A percentile compares a stretch with the other conserved stretches of the same genome.
These are phyloP conservation scores for Coelastrella sp. DNA, from an alignment of 139 green algal genomes.

Conservation along the genomic window DNA sequence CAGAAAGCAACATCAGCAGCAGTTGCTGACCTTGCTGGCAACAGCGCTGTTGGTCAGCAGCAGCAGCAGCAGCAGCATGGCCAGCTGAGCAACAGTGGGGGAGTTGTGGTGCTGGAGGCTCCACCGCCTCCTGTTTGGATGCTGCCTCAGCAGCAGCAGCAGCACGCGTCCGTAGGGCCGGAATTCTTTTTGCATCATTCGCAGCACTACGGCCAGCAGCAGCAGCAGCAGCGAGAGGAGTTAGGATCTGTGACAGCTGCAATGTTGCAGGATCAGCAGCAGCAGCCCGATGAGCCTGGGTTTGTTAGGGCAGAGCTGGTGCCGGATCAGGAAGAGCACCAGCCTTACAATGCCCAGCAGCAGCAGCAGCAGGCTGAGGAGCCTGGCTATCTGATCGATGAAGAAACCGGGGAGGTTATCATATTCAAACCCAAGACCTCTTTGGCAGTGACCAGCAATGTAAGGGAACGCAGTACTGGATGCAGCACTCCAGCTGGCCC, in stretches of 20 bases:
- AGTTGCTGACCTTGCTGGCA: not conserved
- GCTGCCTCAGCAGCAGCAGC: not conserved
- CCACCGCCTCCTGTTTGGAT: conserved; percentile 18
- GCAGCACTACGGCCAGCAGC: not conserved
- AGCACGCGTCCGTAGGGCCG: not conserved
- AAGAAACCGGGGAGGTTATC: conserved; percentile 23
- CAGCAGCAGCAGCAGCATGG: not conserved
- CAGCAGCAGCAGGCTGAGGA: not conserved
- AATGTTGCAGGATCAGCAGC: not conserved
- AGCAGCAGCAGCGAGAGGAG: conserved; percentile 3
- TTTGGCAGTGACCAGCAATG: not conserved
- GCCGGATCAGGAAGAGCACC: no score
- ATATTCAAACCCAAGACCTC: not conserved
- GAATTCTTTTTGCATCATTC: not conserved
- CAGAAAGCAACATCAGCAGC: conserved; percentile 10
- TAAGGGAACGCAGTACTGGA: no score
- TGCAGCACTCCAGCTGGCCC: not conserved
- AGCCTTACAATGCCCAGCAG: not conserved
- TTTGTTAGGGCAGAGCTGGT: no score
- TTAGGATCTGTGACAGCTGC: not conserved
- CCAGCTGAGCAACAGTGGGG: not conserved
- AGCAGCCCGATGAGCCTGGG: not conserved
- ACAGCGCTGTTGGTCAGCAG: not conserved
- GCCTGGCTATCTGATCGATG: not conserved
- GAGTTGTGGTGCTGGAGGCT: conserved; percentile 26